Base-by-base conservation (phyloP, 75 land plant genomes). In the Sequoia sempervirens region DNA sequence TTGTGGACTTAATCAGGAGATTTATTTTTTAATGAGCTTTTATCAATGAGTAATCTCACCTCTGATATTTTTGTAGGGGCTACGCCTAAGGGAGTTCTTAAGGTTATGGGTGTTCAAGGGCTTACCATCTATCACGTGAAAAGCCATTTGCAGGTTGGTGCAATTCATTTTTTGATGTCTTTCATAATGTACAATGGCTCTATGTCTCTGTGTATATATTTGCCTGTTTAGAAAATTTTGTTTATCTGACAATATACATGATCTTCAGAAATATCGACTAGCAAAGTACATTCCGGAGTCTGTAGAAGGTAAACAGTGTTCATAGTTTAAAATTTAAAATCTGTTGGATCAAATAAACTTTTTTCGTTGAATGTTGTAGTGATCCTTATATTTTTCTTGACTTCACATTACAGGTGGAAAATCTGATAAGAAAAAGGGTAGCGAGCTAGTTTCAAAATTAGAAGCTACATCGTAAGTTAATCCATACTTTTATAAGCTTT, bases 251-350 rank as follows among this genome's bases (percentile, higher is more conserved):
- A 45, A 26, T 20, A 45, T n/a, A 10, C 12, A 13, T 78, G 52
- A 56, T 84, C 38, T 86, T 56, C 91, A 93, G 95, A 93, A 93
- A 85, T 93, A 93, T 76, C 86, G 95, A 70, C 83, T 87, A 73
- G 95, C 93, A 79, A 91, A 89, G 76, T 90, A 88, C 83, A 85
- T 88, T 74, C 93, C 93, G 12, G 90, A 85, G 81, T 68, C 83
- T 54, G 83, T 86, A 81, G 95, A 93, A 89, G 92, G 94, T 90
- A 90, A 82, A 6, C 56, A 40, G 3, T 78, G 32, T 78, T 78
- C 50, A 78, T 78, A 1, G 11, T 47, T 11, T 10, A 47, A 47
- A 47, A 78, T 11, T 70, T 30, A 70, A 70, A 5, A 11, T 23
- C 73, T 70, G 0, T 34, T 70, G 32, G 2, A 32, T 70, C 32